These are phyloP conservation scores for Aquanectria penicillioides DNA, from an alignment of 2,329 filamentous ascomycete genomes.

Conservation along the genomic window DNA sequence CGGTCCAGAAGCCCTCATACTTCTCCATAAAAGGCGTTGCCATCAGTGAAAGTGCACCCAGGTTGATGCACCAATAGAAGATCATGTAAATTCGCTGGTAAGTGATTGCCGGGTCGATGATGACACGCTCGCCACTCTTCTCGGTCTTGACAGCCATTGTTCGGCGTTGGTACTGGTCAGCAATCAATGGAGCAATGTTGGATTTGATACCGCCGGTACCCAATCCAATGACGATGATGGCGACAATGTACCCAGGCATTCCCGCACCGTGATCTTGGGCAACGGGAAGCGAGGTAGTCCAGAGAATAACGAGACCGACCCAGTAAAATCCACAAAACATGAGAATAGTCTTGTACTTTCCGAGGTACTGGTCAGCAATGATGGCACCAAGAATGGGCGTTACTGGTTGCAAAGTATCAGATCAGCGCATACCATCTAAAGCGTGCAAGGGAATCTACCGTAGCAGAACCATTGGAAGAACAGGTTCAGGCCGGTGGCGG, in stretches of 20 bases:
- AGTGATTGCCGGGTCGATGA: slow-evolving; percentile 74
- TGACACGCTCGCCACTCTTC: slow-evolving; percentile 65
- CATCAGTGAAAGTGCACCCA: slow-evolving; percentile 75
- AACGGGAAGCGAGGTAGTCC: slow-evolving; percentile 58
- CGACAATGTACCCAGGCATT: slow-evolving; percentile 61
- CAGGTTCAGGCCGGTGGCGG: slow-evolving; percentile 63
- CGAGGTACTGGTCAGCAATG: slow-evolving; percentile 66
- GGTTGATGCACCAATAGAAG: slow-evolving; percentile 79
- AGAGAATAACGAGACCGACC: slow-evolving; percentile 63
- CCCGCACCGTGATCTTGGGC: slow-evolving; percentile 51
- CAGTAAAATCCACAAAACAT: slow-evolving; percentile 67
- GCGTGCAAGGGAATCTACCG: slow-evolving; percentile 32
- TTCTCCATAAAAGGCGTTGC: slow-evolving; percentile 75
- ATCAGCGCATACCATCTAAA: not conserved
- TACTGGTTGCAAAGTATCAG: slow-evolving; percentile 33
- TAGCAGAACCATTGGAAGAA: slow-evolving; percentile 65
- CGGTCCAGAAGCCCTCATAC: slow-evolving; percentile 74
- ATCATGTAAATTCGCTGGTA: slow-evolving; percentile 78
- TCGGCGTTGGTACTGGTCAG: slow-evolving; percentile 71
- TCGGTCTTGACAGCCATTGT: slow-evolving; percentile 60
- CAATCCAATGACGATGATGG: slow-evolving; percentile 71
- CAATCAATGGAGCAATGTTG: slow-evolving; percentile 68
- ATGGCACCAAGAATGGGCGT: slow-evolving; percentile 62
- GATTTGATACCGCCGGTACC: slow-evolving; percentile 77
- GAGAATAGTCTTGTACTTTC: slow-evolving; percentile 71